Evolutionary conservation across 2,329 filamentous ascomycete species (phyloP).

Genomic region (Ascochyta koolunga): DNA sequence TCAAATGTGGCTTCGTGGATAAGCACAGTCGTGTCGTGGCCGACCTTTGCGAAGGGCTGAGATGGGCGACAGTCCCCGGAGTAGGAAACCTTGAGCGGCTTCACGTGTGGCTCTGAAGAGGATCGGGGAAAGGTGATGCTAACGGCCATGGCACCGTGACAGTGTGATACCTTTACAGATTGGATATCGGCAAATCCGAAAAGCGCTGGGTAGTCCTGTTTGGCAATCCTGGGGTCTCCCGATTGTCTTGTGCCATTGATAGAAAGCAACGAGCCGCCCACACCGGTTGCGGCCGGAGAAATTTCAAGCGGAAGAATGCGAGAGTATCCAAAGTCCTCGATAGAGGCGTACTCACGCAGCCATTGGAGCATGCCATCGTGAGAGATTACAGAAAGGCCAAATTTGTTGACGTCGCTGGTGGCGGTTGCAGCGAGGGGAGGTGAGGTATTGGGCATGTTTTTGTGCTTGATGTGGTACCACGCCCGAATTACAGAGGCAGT

Average conservation of each 20-base stretch:
- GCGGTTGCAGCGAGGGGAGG: constrained; percentile 41
- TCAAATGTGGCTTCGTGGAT: constrained; percentile 97
- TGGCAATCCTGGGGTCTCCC: constrained; percentile 14
- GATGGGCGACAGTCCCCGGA: constrained; percentile 88
- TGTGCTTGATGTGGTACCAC: constrained; percentile 70
- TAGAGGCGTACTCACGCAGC: constrained; percentile 76
- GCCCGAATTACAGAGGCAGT: constrained; percentile 79
- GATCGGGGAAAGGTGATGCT: constrained; percentile 74
- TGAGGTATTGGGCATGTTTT: constrained; percentile 35
- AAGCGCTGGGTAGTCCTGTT: constrained; percentile 50
- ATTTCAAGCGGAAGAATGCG: constrained; percentile 60
- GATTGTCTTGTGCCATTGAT: constrained; percentile 23
- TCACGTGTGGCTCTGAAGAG: constrained; percentile 20
- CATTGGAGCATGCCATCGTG: constrained; percentile 74
- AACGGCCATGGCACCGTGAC: constrained; percentile 76
- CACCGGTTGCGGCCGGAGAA: constrained; percentile 32
- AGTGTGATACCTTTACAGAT: constrained; percentile 75
- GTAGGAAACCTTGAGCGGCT: constrained; percentile 85
- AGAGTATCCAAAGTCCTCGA: constrained; percentile 79
- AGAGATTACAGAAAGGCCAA: constrained; percentile 63
- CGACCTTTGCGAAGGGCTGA: constrained; percentile 70
- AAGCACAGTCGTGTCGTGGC: constrained; percentile 76
- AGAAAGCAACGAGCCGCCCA: constrained; percentile 32
- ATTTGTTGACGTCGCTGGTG: constrained; percentile 31
- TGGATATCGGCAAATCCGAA: constrained; percentile 72